phyloP scores from a whole-genome alignment of 139 green algal genomes.

The Picochlorum sp. region DNA sequence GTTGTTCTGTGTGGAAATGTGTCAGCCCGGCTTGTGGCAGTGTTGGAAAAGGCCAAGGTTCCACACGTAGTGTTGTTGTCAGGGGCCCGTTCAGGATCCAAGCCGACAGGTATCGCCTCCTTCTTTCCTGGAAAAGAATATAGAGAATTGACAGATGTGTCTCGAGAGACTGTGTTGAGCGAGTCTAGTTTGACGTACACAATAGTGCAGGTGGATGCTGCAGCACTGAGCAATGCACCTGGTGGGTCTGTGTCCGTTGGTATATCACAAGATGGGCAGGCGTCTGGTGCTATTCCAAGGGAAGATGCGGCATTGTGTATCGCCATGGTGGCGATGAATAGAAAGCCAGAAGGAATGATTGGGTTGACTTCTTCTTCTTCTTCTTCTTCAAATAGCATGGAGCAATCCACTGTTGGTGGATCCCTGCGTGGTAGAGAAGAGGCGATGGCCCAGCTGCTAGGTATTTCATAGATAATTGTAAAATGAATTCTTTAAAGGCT shows the following conservation, averaged over 20 bases:
- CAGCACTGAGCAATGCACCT: neutral
- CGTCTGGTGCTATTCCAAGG: conserved; percentile 9
- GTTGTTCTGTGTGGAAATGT: conserved; percentile 17
- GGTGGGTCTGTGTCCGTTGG: neutral
- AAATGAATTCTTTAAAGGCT: no score
- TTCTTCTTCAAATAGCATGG: no score
- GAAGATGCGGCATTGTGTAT: conserved; percentile 23
- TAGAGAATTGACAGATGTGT: conserved; percentile 11
- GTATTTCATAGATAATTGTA: no score
- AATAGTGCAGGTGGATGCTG: conserved; percentile 14
- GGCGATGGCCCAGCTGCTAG: no score
- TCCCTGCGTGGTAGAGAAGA: no score
- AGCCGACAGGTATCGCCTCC: neutral
- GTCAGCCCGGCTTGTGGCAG: conserved; percentile 3
- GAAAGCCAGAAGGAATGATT: no score
- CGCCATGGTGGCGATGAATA: conserved; percentile 10
- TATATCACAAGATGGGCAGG: neutral
- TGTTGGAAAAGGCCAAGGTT: conserved; percentile 4
- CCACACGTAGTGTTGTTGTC: conserved; percentile 26
- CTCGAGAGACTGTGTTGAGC: conserved; percentile 5
- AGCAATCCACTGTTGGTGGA: no score
- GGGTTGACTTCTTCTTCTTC: no score
- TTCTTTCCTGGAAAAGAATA: conserved; percentile 10
- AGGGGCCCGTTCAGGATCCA: neutral
- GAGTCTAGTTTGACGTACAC: conserved; percentile 17